Evolutionary conservation across 2,329 filamentous ascomycete species (phyloP).

Genomic region (Calonectria pseudoturangicola): DNA sequence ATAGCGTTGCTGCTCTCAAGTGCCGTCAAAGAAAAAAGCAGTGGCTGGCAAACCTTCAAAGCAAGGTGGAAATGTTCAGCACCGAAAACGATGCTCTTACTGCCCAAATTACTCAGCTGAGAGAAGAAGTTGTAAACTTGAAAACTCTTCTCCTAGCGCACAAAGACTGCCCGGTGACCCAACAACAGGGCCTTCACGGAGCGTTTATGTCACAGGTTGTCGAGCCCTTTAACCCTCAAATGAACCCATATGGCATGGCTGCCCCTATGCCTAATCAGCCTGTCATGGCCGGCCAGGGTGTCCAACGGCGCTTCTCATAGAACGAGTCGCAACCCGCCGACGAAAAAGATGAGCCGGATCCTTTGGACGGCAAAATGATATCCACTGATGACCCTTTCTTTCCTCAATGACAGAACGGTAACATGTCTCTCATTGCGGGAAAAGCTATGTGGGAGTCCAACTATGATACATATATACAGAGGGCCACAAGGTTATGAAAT

Average conservation of each 20-base stretch:
- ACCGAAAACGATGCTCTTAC: constrained; percentile 93
- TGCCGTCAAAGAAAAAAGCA: constrained; percentile 99
- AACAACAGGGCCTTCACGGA: constrained; percentile 81
- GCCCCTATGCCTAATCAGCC: constrained; percentile 71
- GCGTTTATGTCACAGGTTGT: constrained; percentile 74
- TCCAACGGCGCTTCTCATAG: constrained; percentile 76
- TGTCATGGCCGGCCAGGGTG: constrained; percentile 73
- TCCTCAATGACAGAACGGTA: constrained; percentile 42
- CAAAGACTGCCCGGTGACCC: constrained; percentile 95
- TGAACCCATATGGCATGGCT: constrained; percentile 77
- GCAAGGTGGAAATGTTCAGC: constrained; percentile 94
- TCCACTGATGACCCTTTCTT: constrained; percentile 49
- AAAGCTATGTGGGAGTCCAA: constrained; percentile 29
- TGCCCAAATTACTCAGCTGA: constrained; percentile 86
- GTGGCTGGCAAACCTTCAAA: constrained; percentile 95
- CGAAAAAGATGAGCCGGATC: constrained; percentile 9
- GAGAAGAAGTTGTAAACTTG: constrained; percentile 95
- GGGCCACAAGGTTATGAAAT: constrained; percentile 39
- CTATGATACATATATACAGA: constrained; percentile 51
- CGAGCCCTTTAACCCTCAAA: constrained; percentile 72
- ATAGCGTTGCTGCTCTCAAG: constrained; percentile 94
- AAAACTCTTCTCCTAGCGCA: constrained; percentile 95
- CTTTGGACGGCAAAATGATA: constrained; percentile 34
- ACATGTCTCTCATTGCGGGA: constrained; percentile 21
- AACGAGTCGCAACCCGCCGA: constrained; percentile 45